Conservation (phyloP, 1,284 basidiomycete species). For the Ganoderma sinense region DNA sequence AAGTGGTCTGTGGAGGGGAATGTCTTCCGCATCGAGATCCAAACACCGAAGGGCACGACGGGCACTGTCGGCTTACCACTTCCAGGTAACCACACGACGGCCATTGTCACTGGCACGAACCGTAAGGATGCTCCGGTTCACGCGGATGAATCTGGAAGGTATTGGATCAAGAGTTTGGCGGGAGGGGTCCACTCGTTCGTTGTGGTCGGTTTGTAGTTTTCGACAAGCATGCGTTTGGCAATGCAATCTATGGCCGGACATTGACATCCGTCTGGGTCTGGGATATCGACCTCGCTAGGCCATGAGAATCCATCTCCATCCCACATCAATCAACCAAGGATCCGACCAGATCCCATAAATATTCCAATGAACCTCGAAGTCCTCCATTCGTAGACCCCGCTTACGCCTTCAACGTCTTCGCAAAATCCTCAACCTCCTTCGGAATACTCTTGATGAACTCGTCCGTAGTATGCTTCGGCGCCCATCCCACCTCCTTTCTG, state of each 20-base stretch:
- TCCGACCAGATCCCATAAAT: not conserved
- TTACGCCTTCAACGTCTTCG: slow-evolving; percentile 38
- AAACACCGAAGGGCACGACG: slow-evolving; percentile 23
- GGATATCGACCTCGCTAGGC: no score
- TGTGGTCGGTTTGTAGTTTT: slow-evolving; percentile 10
- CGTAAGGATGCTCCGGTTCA: not conserved
- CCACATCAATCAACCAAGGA: not conserved
- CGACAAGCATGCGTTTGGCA: not conserved
- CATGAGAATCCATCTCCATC: not conserved
- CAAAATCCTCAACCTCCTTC: slow-evolving; percentile 10
- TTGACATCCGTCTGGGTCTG: not conserved
- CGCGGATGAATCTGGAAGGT: slow-evolving; percentile 19
- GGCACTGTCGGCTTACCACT: slow-evolving; percentile 25
- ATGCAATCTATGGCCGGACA: not conserved
- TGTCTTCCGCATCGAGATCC: slow-evolving; percentile 21
- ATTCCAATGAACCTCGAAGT: not conserved
- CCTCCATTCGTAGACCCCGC: not conserved
- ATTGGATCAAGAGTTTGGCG: slow-evolving; percentile 16
- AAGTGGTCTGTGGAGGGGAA: slow-evolving; percentile 16
- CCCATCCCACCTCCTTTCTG: slow-evolving; percentile 48
- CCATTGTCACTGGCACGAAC: slow-evolving; percentile 3
- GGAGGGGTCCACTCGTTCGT: slow-evolving; percentile 25
- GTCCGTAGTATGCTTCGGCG: slow-evolving; percentile 38
- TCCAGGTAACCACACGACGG: slow-evolving; percentile 11
- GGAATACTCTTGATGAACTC: slow-evolving; percentile 18